These are phyloP conservation scores for Colletotrichum tanaceti DNA, from an alignment of 2,329 filamentous ascomycete genomes.

Conservation along the genomic window DNA sequence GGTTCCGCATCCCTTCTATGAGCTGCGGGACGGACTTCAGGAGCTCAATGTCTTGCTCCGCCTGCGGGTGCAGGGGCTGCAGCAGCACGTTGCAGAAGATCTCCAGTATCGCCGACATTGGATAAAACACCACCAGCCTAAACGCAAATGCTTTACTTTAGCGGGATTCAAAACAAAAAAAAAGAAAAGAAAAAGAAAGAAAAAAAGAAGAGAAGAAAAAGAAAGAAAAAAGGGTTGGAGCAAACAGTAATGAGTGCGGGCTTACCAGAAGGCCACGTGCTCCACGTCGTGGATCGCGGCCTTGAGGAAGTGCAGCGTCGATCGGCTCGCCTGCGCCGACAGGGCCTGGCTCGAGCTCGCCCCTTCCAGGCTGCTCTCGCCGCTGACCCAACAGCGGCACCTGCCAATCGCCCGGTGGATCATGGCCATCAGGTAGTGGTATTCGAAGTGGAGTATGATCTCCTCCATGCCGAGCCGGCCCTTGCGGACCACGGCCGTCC, in stretches of 20 bases:
- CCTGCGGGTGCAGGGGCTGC: slow-evolving; percentile 57
- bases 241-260: no score
- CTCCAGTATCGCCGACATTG: slow-evolving; percentile 63
- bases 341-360: slow-evolving; percentile 65
- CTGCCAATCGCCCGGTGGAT: slow-evolving; percentile 67
- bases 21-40: slow-evolving; percentile 57
- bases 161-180: no score
- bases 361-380: slow-evolving; percentile 47
- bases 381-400: slow-evolving; percentile 56
- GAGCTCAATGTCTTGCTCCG: slow-evolving; percentile 59
- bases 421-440: slow-evolving; percentile 65
- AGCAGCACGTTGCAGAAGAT: slow-evolving; percentile 67
- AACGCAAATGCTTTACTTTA: background rate
- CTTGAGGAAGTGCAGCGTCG: slow-evolving; percentile 62
- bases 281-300: slow-evolving; percentile 56
- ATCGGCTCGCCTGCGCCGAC: slow-evolving; percentile 66
- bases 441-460: slow-evolving; percentile 64
- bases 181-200: no score
- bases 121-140: slow-evolving; percentile 68
- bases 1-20: slow-evolving; percentile 54
- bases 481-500: slow-evolving; percentile 42
- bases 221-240: no score
- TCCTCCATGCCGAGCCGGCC: slow-evolving; percentile 57
- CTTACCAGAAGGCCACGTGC: slow-evolving; percentile 63
- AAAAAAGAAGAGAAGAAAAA: no score